Percentiles rank a stretch among this genome's conserved stretches.
Evolutionary conservation across 2,329 filamentous ascomycete species (phyloP).

Genomic region (Colletotrichum sp.): DNA sequence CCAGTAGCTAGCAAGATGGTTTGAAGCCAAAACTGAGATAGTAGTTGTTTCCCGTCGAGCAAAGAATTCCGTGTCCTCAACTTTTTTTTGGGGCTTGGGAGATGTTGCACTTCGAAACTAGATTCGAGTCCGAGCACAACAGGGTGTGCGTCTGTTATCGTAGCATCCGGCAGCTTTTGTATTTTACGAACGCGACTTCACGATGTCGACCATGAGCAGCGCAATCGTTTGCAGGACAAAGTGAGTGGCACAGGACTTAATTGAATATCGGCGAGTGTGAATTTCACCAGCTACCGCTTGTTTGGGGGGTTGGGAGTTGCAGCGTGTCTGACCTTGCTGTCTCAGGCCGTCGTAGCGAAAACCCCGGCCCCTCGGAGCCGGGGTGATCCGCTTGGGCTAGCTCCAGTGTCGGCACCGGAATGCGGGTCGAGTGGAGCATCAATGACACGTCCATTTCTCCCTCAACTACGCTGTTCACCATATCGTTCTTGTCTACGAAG

Average conservation of each 20-base stretch:
- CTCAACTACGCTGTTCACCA: neutral
- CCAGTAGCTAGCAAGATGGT: neutral
- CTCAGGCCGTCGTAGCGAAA: neutral
- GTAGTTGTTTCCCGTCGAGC: neutral
- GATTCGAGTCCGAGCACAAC: neutral
- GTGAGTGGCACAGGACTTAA: neutral
- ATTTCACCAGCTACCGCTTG: neutral
- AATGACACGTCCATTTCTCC: conserved; percentile 16
- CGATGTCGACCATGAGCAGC: neutral
- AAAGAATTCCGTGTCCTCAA: neutral
- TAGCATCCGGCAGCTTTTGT: neutral
- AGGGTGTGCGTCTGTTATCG: neutral
- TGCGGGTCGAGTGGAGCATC: conserved; percentile 14
- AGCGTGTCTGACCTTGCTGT: neutral
- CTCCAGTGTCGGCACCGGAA: conserved; percentile 1
- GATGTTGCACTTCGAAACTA: neutral
- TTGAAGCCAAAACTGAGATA: neutral
- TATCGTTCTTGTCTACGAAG: neutral
- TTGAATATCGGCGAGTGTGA: neutral
- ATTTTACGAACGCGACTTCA: neutral
- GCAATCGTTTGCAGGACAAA: neutral
- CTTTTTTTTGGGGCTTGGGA: neutral
- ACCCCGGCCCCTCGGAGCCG: neutral
- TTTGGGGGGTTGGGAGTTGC: neutral
- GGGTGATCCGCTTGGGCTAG: neutral